Evolutionary conservation across 2,329 filamentous ascomycete genomes (phyloP), one percentile per base, ranked within the genome.

Genomic region (Botrytis squamosa): DNA sequence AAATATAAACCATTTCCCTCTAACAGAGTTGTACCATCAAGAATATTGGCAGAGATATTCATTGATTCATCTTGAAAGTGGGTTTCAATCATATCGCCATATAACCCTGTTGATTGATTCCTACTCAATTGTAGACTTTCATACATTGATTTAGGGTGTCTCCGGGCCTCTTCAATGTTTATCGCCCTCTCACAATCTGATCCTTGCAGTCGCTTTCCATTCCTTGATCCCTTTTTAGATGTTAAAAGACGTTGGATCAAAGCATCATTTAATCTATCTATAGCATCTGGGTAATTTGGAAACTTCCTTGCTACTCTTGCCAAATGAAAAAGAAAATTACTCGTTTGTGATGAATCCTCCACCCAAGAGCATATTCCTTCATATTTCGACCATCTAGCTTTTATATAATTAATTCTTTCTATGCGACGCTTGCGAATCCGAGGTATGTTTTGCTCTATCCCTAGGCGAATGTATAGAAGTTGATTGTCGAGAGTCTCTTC

Each of bases 261-360:
- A 9, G 60, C 60, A 64, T 64, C 38, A 5, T 64, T 64, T n/a
- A 64, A 64, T 42, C 60, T 40, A 29, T 64, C 14, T 42, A 64
- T 1, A 16, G 60, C 38, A 64, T 42, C 14, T 2, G 25, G 40
- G 25, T 42, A 64, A 29, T 64, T n/a, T n/a, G 60, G 60, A 29
- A 29, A 64, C 38, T 64, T 64, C 38, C 44, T 64, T 18, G 60
- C 60, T n/a, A 64, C 60, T 42, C n/a, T 64, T 42, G 38, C 60
- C n/a, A 64, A n/a, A n/a, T 64, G 60, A 42, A n/a, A 64, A 64
- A 64, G 60, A n/a, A 63, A 64, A 40, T 64, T 64, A 12, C 60
- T 64, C 18, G 60, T 10, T 20, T 42, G 60, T 9, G 36, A 42
- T 44, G 60, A 18, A 29, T 42, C 60, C 25, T 64, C 38, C 16